Evolutionary conservation across 345 rosid genomes (phyloP).

Genomic region (Jatropha curcas): DNA sequence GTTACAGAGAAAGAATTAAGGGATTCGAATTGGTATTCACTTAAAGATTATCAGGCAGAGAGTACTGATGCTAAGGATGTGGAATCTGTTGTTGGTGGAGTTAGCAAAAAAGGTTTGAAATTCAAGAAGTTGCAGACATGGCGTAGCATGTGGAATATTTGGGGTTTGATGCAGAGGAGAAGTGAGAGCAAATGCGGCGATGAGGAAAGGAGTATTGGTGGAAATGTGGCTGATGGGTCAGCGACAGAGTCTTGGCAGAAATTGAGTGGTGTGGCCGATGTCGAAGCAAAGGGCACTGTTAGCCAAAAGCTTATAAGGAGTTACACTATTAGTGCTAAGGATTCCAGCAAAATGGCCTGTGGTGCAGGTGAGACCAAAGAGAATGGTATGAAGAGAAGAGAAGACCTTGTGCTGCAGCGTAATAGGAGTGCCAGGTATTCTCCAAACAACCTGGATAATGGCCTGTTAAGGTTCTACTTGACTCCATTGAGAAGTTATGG

Average conservation of each 20-base stretch:
- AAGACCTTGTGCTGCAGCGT: constrained; percentile 60
- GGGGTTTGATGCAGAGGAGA: constrained; percentile 30
- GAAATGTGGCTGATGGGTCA: constrained; percentile 41
- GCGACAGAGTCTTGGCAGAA: constrained; percentile 51
- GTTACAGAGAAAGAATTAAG: constrained; percentile 57
- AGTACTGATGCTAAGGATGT: constrained; percentile 15
- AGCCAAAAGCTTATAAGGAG: constrained; percentile 64
- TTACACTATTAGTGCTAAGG: constrained; percentile 58
- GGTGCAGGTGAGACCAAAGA: constrained; percentile 35
- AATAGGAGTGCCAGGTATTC: constrained; percentile 83
- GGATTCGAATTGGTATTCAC: constrained; percentile 43
- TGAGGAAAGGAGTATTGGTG: constrained; percentile 35
- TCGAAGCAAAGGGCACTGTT: constrained; percentile 39
- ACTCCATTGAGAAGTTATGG: constrained; percentile 60
- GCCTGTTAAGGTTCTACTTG: constrained; percentile 75
- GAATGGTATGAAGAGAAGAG: constrained; percentile 36
- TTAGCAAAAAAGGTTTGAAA: constrained; percentile 17
- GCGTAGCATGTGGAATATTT: constrained; percentile 26
- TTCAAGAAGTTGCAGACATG: constrained; percentile 21
- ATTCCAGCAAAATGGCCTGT: constrained; percentile 35
- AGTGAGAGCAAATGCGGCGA: constrained; percentile 28
- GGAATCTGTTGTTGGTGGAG: constrained; percentile 20
- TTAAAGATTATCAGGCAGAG: constrained; percentile 14
- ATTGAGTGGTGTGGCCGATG: constrained; percentile 41
- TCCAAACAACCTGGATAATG: constrained; percentile 68